phyloP scores from a whole-genome alignment of 768 basidiomycete species.

The Rhizopogon sp. region DNA sequence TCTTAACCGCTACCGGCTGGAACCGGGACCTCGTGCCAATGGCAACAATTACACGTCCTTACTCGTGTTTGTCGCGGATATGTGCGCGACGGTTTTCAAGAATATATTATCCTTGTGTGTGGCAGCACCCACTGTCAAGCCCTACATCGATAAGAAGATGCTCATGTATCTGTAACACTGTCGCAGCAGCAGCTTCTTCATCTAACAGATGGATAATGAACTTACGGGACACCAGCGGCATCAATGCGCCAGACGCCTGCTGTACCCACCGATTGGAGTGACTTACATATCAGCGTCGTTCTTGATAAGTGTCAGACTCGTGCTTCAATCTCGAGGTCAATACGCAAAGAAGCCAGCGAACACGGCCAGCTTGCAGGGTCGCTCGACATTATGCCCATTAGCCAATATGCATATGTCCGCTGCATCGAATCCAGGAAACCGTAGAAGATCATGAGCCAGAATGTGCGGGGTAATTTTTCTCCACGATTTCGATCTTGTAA shows the following conservation, averaged over 20 bases:
- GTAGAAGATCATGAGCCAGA: conserved; percentile 66
- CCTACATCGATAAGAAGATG: no score
- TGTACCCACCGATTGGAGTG: conserved; percentile 69
- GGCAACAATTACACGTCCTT: no score
- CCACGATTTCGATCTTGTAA: background rate
- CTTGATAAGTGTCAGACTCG: background rate
- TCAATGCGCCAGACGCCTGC: conserved; percentile 73
- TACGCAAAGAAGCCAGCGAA: conserved; percentile 78
- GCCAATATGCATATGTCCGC: conserved; percentile 80
- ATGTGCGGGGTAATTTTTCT: conserved; percentile 43
- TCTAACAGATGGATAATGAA: conserved; percentile 2
- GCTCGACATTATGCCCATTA: conserved; percentile 88
- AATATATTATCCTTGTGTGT: no score
- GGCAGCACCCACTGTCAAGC: no score
- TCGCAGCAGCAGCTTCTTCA: background rate
- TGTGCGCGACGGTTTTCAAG: no score
- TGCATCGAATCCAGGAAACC: conserved; percentile 79
- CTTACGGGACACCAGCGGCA: conserved; percentile 57
- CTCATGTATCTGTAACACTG: conserved; percentile 50
- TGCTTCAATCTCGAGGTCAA: background rate
- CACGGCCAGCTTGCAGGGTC: conserved; percentile 65
- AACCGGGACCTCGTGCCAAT: no score
- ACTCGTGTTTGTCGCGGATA: no score
- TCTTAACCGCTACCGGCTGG: no score
- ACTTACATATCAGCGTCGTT: conserved; percentile 52